These are phyloP conservation scores for Isochrysis galbana DNA, from an alignment of 78 protist genomes.

Conservation along the genomic window DNA sequence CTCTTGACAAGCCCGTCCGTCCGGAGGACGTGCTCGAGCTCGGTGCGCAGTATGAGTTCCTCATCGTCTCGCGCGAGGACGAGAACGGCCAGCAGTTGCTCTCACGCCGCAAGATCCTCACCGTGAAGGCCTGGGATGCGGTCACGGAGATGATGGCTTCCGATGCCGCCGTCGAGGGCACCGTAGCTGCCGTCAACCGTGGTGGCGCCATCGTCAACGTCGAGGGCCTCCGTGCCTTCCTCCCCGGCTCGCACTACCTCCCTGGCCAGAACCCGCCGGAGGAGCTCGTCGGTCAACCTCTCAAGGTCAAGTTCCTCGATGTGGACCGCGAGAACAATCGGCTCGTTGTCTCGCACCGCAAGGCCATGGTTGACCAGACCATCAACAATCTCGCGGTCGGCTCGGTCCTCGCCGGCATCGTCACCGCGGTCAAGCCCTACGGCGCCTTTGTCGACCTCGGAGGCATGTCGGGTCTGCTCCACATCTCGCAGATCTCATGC, in stretches of 20 bases:
- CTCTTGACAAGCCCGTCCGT: background rate
- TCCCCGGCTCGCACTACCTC: slow-evolving; percentile 3
- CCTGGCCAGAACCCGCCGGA: background rate
- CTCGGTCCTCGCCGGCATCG: slow-evolving; percentile 3
- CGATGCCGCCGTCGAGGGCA: background rate
- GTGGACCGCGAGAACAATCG: background rate
- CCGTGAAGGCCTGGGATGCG: background rate
- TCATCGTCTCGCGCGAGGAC: slow-evolving; percentile 1
- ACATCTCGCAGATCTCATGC: slow-evolving; percentile 34
- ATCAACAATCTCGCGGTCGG: background rate
- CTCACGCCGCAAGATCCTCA: background rate
- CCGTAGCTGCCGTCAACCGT: background rate
- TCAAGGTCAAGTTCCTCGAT: slow-evolving; percentile 13
- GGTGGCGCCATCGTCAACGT: background rate
- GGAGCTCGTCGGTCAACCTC: background rate
- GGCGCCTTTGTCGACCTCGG: slow-evolving; percentile 1
- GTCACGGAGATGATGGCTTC: background rate
- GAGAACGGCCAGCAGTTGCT: slow-evolving; percentile 25
- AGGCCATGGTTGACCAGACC: background rate
- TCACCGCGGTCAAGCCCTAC: slow-evolving; percentile 33
- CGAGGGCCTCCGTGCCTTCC: slow-evolving; percentile 28
- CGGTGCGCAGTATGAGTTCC: background rate
- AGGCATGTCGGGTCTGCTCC: slow-evolving; percentile 22
- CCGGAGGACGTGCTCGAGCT: background rate
- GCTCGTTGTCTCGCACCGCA: background rate